phyloP scores from a whole-genome alignment of 495 filamentous ascomycete genomes.

The Talaromyces thailandensis region DNA sequence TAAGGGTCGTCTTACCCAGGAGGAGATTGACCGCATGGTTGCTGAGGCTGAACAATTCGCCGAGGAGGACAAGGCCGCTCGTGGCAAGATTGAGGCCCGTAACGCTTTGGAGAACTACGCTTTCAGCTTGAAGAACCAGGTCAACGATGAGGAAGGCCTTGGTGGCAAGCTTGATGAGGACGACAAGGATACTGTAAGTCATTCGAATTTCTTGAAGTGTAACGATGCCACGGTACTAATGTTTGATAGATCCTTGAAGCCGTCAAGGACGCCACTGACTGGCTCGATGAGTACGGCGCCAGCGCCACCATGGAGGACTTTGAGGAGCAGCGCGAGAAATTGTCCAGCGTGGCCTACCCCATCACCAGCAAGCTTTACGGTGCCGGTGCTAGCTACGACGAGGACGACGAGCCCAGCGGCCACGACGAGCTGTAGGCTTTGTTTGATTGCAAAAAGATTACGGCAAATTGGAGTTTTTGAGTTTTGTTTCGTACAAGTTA shows the following conservation, averaged over 20 bases:
- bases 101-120: conserved; percentile 96
- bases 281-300: conserved; percentile 92
- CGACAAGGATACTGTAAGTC: conserved; percentile 87
- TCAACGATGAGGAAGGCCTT: conserved; percentile 92
- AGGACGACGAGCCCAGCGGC: conserved; percentile 60
- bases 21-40: conserved; percentile 98
- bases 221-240: neutral
- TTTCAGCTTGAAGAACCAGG: conserved; percentile 98
- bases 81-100: conserved; percentile 86
- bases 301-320: conserved; percentile 88
- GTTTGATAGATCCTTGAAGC: conserved; percentile 67
- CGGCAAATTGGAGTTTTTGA: conserved; percentile 18
- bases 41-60: conserved; percentile 95
- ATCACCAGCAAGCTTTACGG: conserved; percentile 97
- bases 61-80: conserved; percentile 97
- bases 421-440: conserved; percentile 88
- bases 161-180: conserved; percentile 97
- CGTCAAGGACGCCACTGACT: conserved; percentile 94
- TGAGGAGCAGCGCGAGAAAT: conserved; percentile 98
- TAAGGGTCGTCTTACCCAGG: conserved; percentile 89
- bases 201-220: neutral
- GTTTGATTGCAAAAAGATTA: conserved; percentile 27
- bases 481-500: conserved; percentile 19
- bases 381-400: conserved; percentile 51
- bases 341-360: conserved; percentile 90